Percentiles rank a stretch among this genome's conserved stretches.
phyloP scores from a whole-genome alignment of 1,284 basidiomycete genomes.

The Phylloboletellus chloephorus region DNA sequence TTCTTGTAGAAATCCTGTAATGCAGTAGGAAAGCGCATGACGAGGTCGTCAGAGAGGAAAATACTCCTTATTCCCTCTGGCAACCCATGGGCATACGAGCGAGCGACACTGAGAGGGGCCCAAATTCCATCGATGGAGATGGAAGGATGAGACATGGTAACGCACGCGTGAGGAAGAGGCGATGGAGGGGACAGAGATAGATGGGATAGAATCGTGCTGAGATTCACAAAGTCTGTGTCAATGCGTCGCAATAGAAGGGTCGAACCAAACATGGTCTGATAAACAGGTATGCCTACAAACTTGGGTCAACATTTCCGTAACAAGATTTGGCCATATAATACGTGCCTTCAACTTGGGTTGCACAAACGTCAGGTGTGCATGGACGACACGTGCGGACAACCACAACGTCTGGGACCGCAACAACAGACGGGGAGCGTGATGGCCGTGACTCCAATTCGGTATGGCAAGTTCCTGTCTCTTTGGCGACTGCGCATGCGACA shows the following conservation, averaged over 20 bases:
- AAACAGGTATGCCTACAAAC: slow-evolving; percentile 57
- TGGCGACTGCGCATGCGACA: slow-evolving; percentile 1
- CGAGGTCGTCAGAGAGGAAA: slow-evolving; percentile 58
- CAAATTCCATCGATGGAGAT: slow-evolving; percentile 53
- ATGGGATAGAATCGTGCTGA: slow-evolving; percentile 49
- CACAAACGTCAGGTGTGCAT: slow-evolving; percentile 53
- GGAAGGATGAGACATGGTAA: slow-evolving; percentile 38
- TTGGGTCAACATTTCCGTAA: slow-evolving; percentile 10
- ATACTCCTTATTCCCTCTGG: slow-evolving; percentile 37
- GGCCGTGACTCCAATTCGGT: slow-evolving; percentile 3
- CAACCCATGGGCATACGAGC: slow-evolving; percentile 33
- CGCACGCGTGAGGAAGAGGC: slow-evolving; percentile 21
- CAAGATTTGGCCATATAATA: slow-evolving; percentile 3
- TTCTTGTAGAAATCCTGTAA: slow-evolving; percentile 49
- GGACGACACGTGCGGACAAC: slow-evolving; percentile 58
- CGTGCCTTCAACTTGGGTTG: slow-evolving; percentile 63
- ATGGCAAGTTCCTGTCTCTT: slow-evolving; percentile 7
- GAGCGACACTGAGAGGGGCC: slow-evolving; percentile 58
- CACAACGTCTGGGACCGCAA: slow-evolving; percentile 22
- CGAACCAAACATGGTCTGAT: slow-evolving; percentile 55
- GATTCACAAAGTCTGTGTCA: slow-evolving; percentile 69
- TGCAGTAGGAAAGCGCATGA: slow-evolving; percentile 52
- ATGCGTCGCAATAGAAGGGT: slow-evolving; percentile 56
- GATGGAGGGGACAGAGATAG: slow-evolving; percentile 35
- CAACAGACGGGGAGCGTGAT: slow-evolving; percentile 4